Conservation (phyloP, 805 yeast genomes). For the Metschnikowia baotianmanensis region DNA sequence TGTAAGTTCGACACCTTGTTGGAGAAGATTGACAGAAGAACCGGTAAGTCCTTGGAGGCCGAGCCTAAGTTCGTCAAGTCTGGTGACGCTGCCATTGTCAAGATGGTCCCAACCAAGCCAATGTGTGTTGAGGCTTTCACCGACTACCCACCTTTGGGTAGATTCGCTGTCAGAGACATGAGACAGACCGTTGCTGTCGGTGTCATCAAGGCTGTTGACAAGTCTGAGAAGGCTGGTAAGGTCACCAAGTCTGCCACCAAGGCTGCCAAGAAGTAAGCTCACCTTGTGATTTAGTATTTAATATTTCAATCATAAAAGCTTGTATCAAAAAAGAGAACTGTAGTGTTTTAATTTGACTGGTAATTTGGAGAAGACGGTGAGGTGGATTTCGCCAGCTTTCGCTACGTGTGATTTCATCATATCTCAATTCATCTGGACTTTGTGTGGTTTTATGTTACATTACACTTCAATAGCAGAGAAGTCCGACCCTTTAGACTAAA, state of each 20-base stretch:
- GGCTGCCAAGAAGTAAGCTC: conserved; percentile 68
- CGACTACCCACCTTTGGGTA: conserved; percentile 46
- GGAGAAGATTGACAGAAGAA: conserved; percentile 84
- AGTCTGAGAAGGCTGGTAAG: conserved; percentile 85
- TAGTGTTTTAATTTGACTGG: not conserved
- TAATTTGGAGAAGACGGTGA: not conserved
- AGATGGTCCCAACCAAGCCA: conserved; percentile 44
- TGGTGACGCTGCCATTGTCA: conserved; percentile 41
- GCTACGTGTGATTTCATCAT: no score
- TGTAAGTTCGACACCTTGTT: conserved; percentile 79
- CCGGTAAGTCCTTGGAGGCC: conserved; percentile 36
- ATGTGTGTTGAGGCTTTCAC: conserved; percentile 45
- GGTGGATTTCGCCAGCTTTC: no score
- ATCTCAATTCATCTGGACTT: no score
- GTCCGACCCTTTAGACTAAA: no score
- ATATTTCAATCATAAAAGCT: conserved; percentile 12
- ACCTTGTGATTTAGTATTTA: conserved; percentile 6
- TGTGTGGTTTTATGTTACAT: no score
- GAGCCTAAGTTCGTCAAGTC: conserved; percentile 37
- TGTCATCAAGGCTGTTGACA: conserved; percentile 94
- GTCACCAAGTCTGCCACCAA: conserved; percentile 94
- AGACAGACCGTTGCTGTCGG: conserved; percentile 99
- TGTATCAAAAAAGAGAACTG: no score
- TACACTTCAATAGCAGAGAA: no score
- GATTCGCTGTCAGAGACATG: conserved; percentile 91